Evolutionary conservation across 2,329 filamentous ascomycete genomes (phyloP).

Genomic region (Alternaria sp.): DNA sequence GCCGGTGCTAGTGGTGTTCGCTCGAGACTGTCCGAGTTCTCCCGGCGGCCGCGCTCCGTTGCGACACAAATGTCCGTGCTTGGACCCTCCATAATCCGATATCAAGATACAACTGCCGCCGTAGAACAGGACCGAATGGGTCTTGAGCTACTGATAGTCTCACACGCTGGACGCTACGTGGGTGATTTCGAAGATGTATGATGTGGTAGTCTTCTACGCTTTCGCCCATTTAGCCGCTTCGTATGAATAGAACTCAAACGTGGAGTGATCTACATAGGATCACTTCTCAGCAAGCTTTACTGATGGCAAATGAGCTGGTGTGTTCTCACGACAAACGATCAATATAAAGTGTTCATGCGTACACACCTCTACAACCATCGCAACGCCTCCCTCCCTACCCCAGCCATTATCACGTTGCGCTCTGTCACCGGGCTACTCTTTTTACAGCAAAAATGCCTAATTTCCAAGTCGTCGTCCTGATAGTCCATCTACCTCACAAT

Average conservation of each 20-base stretch:
- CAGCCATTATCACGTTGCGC: neutral
- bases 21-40: constrained; percentile 9
- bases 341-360: neutral
- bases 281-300: neutral
- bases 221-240: neutral
- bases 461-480: neutral
- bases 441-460: neutral
- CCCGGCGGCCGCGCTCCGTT: constrained; percentile 18
- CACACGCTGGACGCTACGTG: neutral
- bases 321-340: neutral
- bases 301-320: neutral
- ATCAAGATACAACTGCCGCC: neutral
- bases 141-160: neutral
- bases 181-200: neutral
- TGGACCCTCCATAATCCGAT: constrained; percentile 1
- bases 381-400: neutral
- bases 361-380: neutral
- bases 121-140: neutral
- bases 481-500: neutral
- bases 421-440: neutral
- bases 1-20: neutral
- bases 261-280: neutral
- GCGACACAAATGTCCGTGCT: neutral
- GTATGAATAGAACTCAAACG: neutral
- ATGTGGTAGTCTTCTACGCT: neutral